Percentiles rank a stretch among this genome's conserved stretches.
Conservation (phyloP, 2,329 filamentous ascomycete species). For the Colletotrichum euphorbiae region DNA sequence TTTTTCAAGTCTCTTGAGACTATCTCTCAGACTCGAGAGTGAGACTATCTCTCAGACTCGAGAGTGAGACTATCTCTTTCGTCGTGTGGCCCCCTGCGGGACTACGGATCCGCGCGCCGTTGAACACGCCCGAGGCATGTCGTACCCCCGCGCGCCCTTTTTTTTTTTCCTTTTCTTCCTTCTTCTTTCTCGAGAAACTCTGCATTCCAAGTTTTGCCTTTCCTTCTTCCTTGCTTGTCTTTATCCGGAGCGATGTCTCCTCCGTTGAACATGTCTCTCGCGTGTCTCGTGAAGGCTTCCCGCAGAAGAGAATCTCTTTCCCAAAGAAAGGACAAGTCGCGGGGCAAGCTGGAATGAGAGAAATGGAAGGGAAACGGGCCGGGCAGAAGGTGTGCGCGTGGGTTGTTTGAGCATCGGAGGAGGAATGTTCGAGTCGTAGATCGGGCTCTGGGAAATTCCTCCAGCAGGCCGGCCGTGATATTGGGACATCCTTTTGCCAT, state of each 20-base stretch:
- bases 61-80: too few species aligned
- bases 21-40: too few species aligned
- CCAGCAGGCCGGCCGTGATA: slow-evolving; percentile 10
- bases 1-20: neutral
- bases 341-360: neutral
- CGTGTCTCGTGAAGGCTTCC: slow-evolving; percentile 10
- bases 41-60: too few species aligned
- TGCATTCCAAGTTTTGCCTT: slow-evolving; percentile 5
- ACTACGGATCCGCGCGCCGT: slow-evolving; percentile 31
- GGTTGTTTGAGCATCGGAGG: slow-evolving; percentile 26
- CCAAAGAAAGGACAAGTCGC: slow-evolving; percentile 1
- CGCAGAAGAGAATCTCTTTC: neutral
- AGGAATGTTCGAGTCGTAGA: slow-evolving; percentile 18
- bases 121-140: slow-evolving; percentile 2
- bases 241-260: neutral
- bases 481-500: neutral
- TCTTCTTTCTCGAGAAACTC: neutral
- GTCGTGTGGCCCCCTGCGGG: slow-evolving; percentile 1
- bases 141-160: slow-evolving; percentile 16
- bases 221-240: slow-evolving; percentile 24
- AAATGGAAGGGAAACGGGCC: neutral
- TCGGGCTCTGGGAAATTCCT: slow-evolving; percentile 6
- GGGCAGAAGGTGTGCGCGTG: neutral
- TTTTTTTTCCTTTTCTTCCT: neutral
- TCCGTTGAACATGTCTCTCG: slow-evolving; percentile 12